Percentiles rank a stretch among this genome's conserved stretches.
Evolutionary conservation across 805 yeast genomes (phyloP).

Genomic region (Barnettozyma vustinii): DNA sequence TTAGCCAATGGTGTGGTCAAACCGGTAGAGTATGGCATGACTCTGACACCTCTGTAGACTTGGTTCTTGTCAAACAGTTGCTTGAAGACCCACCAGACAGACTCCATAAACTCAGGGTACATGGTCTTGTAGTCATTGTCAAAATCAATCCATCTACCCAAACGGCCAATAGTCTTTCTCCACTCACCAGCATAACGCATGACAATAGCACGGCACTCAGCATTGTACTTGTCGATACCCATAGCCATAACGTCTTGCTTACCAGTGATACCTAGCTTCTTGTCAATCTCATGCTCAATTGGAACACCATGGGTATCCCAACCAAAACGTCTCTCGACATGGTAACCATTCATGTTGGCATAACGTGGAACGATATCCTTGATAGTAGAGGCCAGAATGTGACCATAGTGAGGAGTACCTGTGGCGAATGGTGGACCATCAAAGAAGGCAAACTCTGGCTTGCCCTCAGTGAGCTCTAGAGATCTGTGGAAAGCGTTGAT

Average conservation of each 20-base stretch:
- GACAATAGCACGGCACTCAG: slow-evolving; percentile 92
- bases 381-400: slow-evolving; percentile 91
- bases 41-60: slow-evolving; percentile 93
- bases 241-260: slow-evolving; percentile 90
- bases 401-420: slow-evolving; percentile 99
- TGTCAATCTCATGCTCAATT: slow-evolving; percentile 97
- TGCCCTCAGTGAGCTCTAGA: slow-evolving; percentile 74
- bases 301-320: slow-evolving; percentile 99
- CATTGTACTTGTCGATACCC: slow-evolving; percentile 93
- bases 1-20: slow-evolving; percentile 94
- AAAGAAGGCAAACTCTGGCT: slow-evolving; percentile 85
- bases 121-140: slow-evolving; percentile 97
- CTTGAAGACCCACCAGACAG: slow-evolving; percentile 98
- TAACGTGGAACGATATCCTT: slow-evolving; percentile 97
- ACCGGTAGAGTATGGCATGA: slow-evolving; percentile 99
- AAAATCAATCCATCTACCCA: slow-evolving; percentile 99
- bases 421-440: slow-evolving; percentile 99
- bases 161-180: slow-evolving; percentile 87
- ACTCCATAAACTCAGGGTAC: slow-evolving; percentile 95
- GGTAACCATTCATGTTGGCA: slow-evolving; percentile 95
- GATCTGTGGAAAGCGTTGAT: slow-evolving; percentile 92
- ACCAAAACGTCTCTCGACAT: slow-evolving; percentile 96
- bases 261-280: slow-evolving; percentile 87
- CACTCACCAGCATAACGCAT: slow-evolving; percentile 96
- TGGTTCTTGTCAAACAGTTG: slow-evolving; percentile 78